Percentiles rank a stretch among this genome's conserved stretches.
Conservation (phyloP, 2,329 filamentous ascomycete species). For the Diaporthe citriasiana region DNA sequence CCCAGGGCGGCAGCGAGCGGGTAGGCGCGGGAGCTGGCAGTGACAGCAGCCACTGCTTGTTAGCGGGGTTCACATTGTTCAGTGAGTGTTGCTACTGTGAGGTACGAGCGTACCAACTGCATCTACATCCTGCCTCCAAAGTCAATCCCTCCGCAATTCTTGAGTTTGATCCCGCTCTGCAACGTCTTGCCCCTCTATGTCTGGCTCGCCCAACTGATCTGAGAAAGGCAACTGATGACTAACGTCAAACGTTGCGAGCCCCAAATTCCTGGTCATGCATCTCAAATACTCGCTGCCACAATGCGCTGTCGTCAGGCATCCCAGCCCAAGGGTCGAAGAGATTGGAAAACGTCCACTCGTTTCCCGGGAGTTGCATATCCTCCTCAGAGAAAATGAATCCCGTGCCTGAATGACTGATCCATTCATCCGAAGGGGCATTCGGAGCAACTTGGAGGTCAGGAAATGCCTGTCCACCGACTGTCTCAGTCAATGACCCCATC, state of each 20-base stretch:
- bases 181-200: not conserved
- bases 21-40: not conserved
- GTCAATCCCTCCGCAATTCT: not conserved
- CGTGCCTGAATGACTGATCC: not conserved
- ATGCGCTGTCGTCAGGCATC: not conserved
- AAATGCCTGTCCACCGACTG: not conserved
- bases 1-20: not conserved
- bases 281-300: not conserved
- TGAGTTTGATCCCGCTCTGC: not conserved
- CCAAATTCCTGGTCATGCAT: not conserved
- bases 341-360: not conserved
- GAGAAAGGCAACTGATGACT: too few species aligned
- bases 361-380: not conserved
- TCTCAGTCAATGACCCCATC: not conserved
- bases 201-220: not conserved
- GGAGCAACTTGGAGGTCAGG: not conserved
- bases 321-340: not conserved
- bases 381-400: not conserved
- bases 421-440: not conserved
- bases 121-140: too few species aligned
- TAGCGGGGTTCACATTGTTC: not conserved
- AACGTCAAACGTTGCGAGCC: not conserved
- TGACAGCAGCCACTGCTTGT: not conserved
- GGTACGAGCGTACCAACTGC: too few species aligned
- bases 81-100: not conserved